phyloP scores from a whole-genome alignment of 2,329 filamentous ascomycete species.

The Ceratocystis destructans region DNA sequence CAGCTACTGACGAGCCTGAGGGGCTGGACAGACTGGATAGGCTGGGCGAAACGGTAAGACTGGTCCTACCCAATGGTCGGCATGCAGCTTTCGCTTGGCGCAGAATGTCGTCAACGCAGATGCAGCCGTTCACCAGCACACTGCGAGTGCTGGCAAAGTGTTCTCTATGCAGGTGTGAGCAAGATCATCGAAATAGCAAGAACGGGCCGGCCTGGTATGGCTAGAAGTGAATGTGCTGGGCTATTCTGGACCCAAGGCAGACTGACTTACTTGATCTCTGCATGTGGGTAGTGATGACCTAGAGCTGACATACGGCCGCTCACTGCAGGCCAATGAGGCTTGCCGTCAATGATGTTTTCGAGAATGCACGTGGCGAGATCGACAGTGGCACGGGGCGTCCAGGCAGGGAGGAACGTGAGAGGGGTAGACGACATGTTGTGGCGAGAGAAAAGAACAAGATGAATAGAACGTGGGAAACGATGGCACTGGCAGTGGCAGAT shows the following conservation, averaged over 20 bases:
- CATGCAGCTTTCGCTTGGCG: background rate
- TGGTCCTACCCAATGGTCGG: background rate
- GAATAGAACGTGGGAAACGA: background rate
- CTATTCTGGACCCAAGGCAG: too few species aligned
- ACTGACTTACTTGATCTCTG: slow-evolving; percentile 4
- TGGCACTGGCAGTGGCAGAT: too few species aligned
- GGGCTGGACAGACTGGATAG: too few species aligned
- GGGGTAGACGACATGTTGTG: background rate
- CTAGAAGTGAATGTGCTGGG: background rate
- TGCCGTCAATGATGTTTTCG: background rate
- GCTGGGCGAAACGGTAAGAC: too few species aligned
- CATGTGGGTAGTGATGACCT: background rate
- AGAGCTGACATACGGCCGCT: background rate
- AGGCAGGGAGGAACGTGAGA: background rate
- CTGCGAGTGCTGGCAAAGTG: background rate
- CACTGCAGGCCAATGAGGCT: background rate
- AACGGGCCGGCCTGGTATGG: background rate
- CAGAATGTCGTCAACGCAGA: background rate
- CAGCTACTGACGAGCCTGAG: too few species aligned
- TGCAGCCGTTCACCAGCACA: background rate
- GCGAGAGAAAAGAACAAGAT: background rate
- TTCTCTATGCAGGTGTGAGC: background rate
- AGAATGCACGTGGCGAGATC: slow-evolving; percentile 1
- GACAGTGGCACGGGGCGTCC: background rate
- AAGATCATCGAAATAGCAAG: background rate